These are phyloP conservation scores for Phytophthora sojae DNA, from an alignment of 352 stramenopile species.

Conservation along the genomic window DNA sequence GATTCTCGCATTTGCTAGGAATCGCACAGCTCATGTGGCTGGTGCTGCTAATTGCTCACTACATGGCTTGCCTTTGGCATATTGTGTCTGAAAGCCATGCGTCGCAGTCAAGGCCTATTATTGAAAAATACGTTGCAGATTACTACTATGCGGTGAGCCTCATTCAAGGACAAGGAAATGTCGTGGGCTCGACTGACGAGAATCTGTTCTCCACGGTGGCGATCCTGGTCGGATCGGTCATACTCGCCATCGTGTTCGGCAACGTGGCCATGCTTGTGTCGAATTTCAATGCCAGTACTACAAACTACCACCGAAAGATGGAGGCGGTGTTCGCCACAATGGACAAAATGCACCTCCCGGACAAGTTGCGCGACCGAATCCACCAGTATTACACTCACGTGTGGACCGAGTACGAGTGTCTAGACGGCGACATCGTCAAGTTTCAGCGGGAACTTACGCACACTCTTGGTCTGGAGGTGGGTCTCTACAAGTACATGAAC, in stretches of 20 bases:
- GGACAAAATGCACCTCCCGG: neutral
- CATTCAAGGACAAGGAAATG: constrained; percentile 42
- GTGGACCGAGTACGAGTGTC: neutral
- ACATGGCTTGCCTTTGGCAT: constrained; percentile 53
- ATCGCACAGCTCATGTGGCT: constrained; percentile 39
- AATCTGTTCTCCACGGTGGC: neutral
- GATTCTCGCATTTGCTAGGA: constrained; percentile 36
- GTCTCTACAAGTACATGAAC: constrained; percentile 1
- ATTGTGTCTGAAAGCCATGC: constrained; percentile 1
- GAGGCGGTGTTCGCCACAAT: neutral
- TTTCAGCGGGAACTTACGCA: neutral
- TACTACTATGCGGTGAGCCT: constrained; percentile 36
- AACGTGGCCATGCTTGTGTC: neutral
- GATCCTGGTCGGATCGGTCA: neutral
- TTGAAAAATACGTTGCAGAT: constrained; percentile 40
- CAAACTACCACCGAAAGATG: neutral
- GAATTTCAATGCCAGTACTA: neutral
- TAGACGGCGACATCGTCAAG: neutral
- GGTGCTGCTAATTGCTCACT: constrained; percentile 48
- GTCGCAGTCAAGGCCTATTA: neutral
- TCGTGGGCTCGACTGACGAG: neutral
- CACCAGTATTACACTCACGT: constrained; percentile 1
- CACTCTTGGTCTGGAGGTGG: neutral
- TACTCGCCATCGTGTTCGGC: neutral
- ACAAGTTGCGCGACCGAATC: neutral